Base-by-base conservation (phyloP, 805 yeast species). In the Jamesozyma spencerorum region DNA sequence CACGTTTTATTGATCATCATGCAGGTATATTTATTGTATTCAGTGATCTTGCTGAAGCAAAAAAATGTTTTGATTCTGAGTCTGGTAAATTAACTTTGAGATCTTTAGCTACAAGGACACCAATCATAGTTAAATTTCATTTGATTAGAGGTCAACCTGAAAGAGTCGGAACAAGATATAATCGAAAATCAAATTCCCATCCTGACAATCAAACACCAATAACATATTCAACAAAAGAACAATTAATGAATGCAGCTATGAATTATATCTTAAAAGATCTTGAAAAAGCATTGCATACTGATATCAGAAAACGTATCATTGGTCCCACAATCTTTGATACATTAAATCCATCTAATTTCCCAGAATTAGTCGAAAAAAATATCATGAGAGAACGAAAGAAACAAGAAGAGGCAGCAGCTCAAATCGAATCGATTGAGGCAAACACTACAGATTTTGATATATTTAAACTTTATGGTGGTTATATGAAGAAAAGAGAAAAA, bases 11-110 rank as follows among this genome's bases (percentile, higher is more conserved):
- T 37, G 69, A 76, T 3, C 88, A 82, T 47, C 48, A 50, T 0
- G 59, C 70, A 1, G 95, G 95, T 0, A 80, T 81, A 49, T 85
- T 72, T 50, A 66, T 85, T 30, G 78, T 84, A 1, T 86, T 86
- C 60, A 77, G 77, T 49, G 68, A 57, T 37, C 38, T 51, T 15
- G 38, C 39, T 13, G 55, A 56, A 31, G 62, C 63, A 6, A 48
- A 45, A 17, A 47, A 44, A 18, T 57, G 60, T 47, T 40, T 48
- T 41, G 47, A 45, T 18, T 38, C 36, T 3, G 61, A 51, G 37
- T 51, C 57, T 4, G 59, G 56, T 11, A 47, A 39, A 26, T 38
- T 57, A 43, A 42, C 50, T 8, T 41, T 53, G 30, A 40, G 44
- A 11, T 56, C 61, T 4, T 46, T 51, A 14, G 40, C 55, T 37